A percentile compares a stretch with the other conserved stretches of the same genome.
These are phyloP conservation scores for Apiospora saccharicola DNA, from an alignment of 2,329 filamentous ascomycete genomes.

Conservation along the genomic window DNA sequence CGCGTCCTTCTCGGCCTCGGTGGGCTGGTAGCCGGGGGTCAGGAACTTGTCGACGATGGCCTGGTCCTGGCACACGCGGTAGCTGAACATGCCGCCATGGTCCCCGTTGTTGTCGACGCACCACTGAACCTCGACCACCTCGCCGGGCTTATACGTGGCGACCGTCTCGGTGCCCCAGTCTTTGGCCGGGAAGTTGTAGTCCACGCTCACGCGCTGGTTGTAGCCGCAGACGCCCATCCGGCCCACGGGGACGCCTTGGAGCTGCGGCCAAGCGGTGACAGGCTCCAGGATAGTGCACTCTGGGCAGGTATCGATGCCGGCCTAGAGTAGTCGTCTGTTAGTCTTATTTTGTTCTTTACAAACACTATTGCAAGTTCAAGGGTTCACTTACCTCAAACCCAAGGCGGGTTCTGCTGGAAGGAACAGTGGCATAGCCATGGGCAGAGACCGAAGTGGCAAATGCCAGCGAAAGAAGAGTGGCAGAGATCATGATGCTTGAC, in stretches of 20 bases:
- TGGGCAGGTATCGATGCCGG: slow-evolving; percentile 57
- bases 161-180: slow-evolving; percentile 54
- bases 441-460: slow-evolving; percentile 39
- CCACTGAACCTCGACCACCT: slow-evolving; percentile 59
- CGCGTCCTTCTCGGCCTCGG: slow-evolving; percentile 58
- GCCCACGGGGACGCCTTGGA: slow-evolving; percentile 53
- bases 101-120: slow-evolving; percentile 64
- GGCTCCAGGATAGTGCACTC: slow-evolving; percentile 64
- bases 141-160: slow-evolving; percentile 52
- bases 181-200: slow-evolving; percentile 57
- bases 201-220: slow-evolving; percentile 59
- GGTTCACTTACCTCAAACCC: slow-evolving; percentile 48
- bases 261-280: slow-evolving; percentile 57
- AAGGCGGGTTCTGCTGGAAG: slow-evolving; percentile 53
- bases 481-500: slow-evolving; percentile 19
- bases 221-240: slow-evolving; percentile 61
- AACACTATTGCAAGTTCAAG: not conserved
- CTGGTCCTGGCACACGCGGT: slow-evolving; percentile 61
- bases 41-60: slow-evolving; percentile 58
- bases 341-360: not conserved
- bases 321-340: slow-evolving; percentile 39
- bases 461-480: slow-evolving; percentile 25
- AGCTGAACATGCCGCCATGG: slow-evolving; percentile 64
- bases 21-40: slow-evolving; percentile 55
- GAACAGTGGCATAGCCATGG: slow-evolving; percentile 55